These are phyloP conservation scores for Psophocarpus tetragonolobus DNA, from an alignment of 306 rosid species.

Conservation along the genomic window DNA sequence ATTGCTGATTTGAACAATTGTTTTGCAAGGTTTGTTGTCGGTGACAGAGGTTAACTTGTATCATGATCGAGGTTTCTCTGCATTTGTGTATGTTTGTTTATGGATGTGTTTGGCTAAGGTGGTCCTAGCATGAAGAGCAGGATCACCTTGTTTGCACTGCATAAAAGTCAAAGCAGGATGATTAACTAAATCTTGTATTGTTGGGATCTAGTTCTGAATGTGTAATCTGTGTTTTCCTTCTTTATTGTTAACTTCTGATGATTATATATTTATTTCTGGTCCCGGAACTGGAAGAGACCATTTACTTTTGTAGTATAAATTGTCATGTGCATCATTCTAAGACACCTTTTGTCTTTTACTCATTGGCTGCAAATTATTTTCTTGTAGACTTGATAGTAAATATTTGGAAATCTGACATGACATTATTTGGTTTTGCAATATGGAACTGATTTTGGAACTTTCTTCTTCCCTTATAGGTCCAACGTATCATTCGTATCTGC, in stretches of 20 bases:
- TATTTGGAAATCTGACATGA: conserved; percentile 1
- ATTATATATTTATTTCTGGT: conserved; percentile 12
- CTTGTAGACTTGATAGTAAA: conserved; percentile 4
- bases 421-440: neutral
- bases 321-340: conserved; percentile 10
- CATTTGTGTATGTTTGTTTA: conserved; percentile 33
- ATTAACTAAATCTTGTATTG: neutral
- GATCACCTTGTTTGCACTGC: conserved; percentile 20
- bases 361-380: conserved; percentile 16
- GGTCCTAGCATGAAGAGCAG: conserved; percentile 5
- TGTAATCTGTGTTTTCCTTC: conserved; percentile 19
- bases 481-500: neutral
- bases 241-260: conserved; percentile 23
- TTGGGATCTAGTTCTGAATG: conserved; percentile 32
- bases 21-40: conserved; percentile 10
- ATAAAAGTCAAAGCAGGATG: conserved; percentile 24
- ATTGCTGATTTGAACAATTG: conserved; percentile 26
- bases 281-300: conserved; percentile 18
- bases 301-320: conserved; percentile 18
- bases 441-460: conserved; percentile 24
- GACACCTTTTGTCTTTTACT: conserved; percentile 21
- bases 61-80: conserved; percentile 29
- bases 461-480: conserved; percentile 12
- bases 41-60: conserved; percentile 9
- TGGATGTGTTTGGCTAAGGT: conserved; percentile 26